phyloP scores from a whole-genome alignment of 805 yeast species.

The Suhomyces emberorum region DNA sequence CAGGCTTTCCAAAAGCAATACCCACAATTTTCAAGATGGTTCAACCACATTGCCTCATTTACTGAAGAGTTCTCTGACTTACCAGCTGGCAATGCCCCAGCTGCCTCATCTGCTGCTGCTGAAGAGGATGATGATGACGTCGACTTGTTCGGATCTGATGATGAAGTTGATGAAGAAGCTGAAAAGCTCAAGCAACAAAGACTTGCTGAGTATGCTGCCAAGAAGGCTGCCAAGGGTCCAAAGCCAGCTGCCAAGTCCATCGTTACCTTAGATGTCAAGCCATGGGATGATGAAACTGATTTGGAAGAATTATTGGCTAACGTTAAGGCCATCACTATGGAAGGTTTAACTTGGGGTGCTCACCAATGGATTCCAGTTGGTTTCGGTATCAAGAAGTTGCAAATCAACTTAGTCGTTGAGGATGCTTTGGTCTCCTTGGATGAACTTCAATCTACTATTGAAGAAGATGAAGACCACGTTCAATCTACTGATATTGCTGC shows the following conservation, averaged over 20 bases:
- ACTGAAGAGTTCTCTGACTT: slow-evolving; percentile 76
- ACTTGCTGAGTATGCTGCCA: slow-evolving; percentile 95
- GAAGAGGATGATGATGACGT: slow-evolving; percentile 74
- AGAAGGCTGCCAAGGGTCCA: slow-evolving; percentile 95
- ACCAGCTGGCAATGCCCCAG: slow-evolving; percentile 75
- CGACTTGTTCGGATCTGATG: slow-evolving; percentile 91
- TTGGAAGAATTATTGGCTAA: slow-evolving; percentile 82
- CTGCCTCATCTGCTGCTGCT: slow-evolving; percentile 47
- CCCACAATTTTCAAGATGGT: slow-evolving; percentile 98
- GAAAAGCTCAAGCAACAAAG: slow-evolving; percentile 97
- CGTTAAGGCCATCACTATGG: slow-evolving; percentile 82
- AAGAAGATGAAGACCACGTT: slow-evolving; percentile 98
- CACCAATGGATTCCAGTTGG: slow-evolving; percentile 95
- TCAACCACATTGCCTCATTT: slow-evolving; percentile 95
- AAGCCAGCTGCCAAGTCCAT: slow-evolving; percentile 98
- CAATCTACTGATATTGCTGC: slow-evolving; percentile 99
- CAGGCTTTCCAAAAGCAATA: slow-evolving; percentile 87
- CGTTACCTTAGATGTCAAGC: slow-evolving; percentile 96
- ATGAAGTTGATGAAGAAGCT: slow-evolving; percentile 95
- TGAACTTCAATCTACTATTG: slow-evolving; percentile 72
- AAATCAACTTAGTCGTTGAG: slow-evolving; percentile 97
- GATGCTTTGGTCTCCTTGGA: slow-evolving; percentile 93
- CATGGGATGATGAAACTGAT: slow-evolving; percentile 99
- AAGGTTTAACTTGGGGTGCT: slow-evolving; percentile 99
- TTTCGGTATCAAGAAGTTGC: slow-evolving; percentile 99